Base-by-base conservation (phyloP, 352 stramenopile genomes). In the Saprolegnia parasitica region DNA sequence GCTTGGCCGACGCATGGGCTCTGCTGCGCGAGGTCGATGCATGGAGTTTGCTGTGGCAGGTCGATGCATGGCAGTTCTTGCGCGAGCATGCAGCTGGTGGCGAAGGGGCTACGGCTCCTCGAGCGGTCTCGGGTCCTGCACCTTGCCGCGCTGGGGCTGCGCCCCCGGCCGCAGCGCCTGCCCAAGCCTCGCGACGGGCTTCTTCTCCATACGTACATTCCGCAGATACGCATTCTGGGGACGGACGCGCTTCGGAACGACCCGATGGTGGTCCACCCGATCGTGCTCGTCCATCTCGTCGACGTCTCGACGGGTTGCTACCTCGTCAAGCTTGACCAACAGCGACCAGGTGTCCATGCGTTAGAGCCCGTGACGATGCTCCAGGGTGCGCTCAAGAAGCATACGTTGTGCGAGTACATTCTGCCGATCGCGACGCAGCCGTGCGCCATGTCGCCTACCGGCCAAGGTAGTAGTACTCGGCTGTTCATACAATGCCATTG, bases 281-380 rank as follows among this genome's bases (percentile, higher is more conserved):
- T 58, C 32, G 52, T 58, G 8, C 52, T 58, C 32, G 16, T 58
- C 8, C 52, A 58, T 58, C 23, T 58, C 32, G 52, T 58, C 32
- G 52, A 58, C 32, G 16, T 58, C 16, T 16, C 52, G 8, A 39
- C 52, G 15, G 52, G 52, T 8, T 8, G 8, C 8, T 58, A 58
- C 16, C 8, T 58, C 8, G 23, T 16, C 32, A 58, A 58, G 16
- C 8, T 8, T 15, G 52, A 58, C 16, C 52, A 13, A 39, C 8
- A 39, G 8, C 52, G 52, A 39, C 23, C 52, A 16, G 32, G 8
- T 58, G 32, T 39, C 8, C 32, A 58, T 58, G 8, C 8, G 8
- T 16, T 39, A 16, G 52, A 58, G 32, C 52, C 52, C 23, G 16
- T 39, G 32, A 58, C 52, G 8, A 16, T 16, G 8, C 8, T 58